Evolutionary conservation across 108 stramenopile genomes (phyloP), one percentile per base, ranked within the genome.

Genomic region (Pseudonitzschia multiseries): DNA sequence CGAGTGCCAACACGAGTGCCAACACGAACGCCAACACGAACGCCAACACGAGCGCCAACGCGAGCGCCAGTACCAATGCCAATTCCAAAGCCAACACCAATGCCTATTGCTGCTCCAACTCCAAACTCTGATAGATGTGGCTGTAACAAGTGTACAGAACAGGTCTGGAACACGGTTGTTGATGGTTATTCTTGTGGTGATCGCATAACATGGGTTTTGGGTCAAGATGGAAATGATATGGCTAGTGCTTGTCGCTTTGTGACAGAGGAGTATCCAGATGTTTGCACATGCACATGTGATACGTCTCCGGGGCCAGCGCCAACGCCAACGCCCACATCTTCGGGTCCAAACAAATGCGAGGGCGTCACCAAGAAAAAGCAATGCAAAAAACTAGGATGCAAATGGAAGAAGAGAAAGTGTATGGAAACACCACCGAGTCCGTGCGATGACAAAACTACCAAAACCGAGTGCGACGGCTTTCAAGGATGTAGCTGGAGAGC

Each of bases 211-310:
- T 54, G 53, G 53, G 22, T 54, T 8, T 24, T 24, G 24, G 8
- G 12, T 15, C 22, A 21, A 54, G 53, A 8, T 15, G 53, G 15
- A 15, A 8, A 54, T 24, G 24, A 54, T 24, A 24, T 24, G 24
- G 4, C 6, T 0, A 14, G 24, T 10, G n/a, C 53, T 0, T 54
- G 53, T 15, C 53, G 53, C 14, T 24, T 24, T 24, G 53, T 54
- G 8, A 54, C 22, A 24, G 53, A 0, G 24, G 8, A 54, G 24
- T 54, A 24, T 0, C 53, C 13, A 54, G 15, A 15, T 22, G 24
- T 54, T 54, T 54, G 53, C 0, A 54, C 53, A 24, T 54, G 53
- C 24, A 54, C 53, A 15, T 54, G 53, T 15, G 53, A 54, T 54
- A 21, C 53, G 14, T 15, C 24, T 10, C 24, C n/a, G 24, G 14